Evolutionary conservation across 192 early-diverging fungal species (phyloP).

Genomic region (Neocallimastix lanati): DNA sequence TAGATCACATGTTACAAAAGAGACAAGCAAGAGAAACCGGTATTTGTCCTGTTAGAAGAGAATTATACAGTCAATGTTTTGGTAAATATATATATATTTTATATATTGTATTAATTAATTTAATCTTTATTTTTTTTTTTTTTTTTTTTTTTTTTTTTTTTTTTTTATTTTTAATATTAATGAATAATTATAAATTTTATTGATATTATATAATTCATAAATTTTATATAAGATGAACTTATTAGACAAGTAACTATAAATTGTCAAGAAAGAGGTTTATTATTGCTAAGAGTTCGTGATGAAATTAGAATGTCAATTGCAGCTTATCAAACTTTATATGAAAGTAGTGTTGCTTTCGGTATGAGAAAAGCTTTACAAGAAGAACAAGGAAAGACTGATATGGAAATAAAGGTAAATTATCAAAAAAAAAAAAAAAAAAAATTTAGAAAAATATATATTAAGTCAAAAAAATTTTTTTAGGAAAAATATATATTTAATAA

Average conservation of each 20-base stretch:
- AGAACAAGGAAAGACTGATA: slow-evolving; percentile 42
- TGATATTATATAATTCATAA: no score
- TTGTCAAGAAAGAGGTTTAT: slow-evolving; percentile 41
- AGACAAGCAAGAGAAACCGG: slow-evolving; percentile 43
- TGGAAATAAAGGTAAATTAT: slow-evolving; percentile 27
- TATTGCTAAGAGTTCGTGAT: slow-evolving; percentile 36
- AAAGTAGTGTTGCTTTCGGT: slow-evolving; percentile 39
- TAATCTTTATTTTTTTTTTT: no score
- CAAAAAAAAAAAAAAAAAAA: no score
- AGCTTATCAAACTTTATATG: slow-evolving; percentile 43
- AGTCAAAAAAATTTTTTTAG: no score
- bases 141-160: no score
- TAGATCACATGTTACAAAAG: slow-evolving; percentile 47
- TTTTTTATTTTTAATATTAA: no score
- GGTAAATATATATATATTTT: slow-evolving; percentile 21
- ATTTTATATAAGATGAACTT: slow-evolving; percentile 46
- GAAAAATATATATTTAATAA: no score
- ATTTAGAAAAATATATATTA: no score
- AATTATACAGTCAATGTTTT: slow-evolving; percentile 45
- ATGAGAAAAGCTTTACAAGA: slow-evolving; percentile 44
- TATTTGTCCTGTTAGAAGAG: slow-evolving; percentile 35
- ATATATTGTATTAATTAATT: no score
- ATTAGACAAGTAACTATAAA: slow-evolving; percentile 47
- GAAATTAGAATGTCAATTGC: slow-evolving; percentile 50
- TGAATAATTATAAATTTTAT: no score